These are phyloP conservation scores for Paecilomyces variotii DNA, from an alignment of 2,329 filamentous ascomycete species.

Conservation along the genomic window DNA sequence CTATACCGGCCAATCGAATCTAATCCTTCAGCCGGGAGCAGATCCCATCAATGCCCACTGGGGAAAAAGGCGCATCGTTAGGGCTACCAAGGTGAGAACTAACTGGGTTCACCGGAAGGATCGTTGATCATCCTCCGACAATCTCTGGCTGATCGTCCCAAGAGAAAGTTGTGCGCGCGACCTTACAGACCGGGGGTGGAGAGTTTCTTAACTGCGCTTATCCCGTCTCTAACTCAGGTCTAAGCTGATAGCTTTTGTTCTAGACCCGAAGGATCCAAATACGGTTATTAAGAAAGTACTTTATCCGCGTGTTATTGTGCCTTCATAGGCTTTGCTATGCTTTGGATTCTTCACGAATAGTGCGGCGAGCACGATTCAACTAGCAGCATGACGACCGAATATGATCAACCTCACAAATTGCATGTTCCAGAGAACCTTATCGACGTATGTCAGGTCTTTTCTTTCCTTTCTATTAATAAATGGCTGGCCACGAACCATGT, in stretches of 20 bases:
- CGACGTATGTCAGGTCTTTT: not conserved
- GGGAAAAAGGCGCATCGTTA: not conserved
- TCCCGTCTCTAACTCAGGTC: not conserved
- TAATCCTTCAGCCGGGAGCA: not conserved
- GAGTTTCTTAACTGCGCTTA: not conserved
- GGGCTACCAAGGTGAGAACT: not conserved
- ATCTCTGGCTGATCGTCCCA: not conserved
- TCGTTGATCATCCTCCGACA: not conserved
- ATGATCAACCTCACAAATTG: not conserved
- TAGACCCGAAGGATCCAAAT: not conserved
- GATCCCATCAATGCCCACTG: not conserved
- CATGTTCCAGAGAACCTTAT: not conserved
- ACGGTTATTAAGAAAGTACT: not conserved
- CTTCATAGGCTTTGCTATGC: not conserved
- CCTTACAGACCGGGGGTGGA: not conserved
- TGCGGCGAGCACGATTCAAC: not conserved
- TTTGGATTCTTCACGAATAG: not conserved
- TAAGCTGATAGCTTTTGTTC: not conserved
- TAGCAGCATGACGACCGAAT: not conserved
- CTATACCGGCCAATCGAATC: not conserved
- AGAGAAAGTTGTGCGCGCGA: not conserved
- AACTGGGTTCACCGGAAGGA: not conserved
- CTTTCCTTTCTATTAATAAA: not conserved
- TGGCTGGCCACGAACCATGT: not conserved
- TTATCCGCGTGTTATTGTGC: not conserved